Conservation (phyloP, 1,284 basidiomycete genomes). For the Fomitopsis betulina region DNA sequence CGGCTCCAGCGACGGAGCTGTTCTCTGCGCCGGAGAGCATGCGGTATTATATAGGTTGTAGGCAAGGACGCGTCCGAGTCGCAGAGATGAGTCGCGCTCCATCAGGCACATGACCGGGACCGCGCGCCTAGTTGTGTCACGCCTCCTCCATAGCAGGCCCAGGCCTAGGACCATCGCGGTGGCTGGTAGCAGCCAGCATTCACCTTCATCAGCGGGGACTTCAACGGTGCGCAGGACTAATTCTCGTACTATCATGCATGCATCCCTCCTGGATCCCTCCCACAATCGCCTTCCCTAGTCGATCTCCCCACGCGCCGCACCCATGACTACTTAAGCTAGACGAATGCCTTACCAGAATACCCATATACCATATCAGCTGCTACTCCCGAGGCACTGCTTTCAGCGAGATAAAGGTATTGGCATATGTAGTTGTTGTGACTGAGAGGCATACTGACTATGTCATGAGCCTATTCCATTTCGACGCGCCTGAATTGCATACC, state of each 20-base stretch:
- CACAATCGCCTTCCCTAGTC: background rate
- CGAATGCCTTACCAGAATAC: too few species aligned
- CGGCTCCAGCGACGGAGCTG: conserved; percentile 13
- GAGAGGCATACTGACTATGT: background rate
- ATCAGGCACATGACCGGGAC: conserved; percentile 1
- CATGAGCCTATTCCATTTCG: background rate
- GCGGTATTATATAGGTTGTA: too few species aligned
- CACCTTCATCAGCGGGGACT: too few species aligned
- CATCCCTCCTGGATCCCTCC: too few species aligned
- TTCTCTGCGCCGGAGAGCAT: conserved; percentile 2
- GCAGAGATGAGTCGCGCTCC: background rate
- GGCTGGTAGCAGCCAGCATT: too few species aligned
- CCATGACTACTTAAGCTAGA: background rate
- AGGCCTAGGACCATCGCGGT: too few species aligned
- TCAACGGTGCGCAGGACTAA: too few species aligned
- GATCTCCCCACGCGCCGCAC: background rate
- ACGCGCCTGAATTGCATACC: background rate
- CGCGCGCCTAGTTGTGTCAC: background rate
- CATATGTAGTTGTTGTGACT: too few species aligned
- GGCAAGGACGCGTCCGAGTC: background rate
- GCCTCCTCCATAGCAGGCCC: too few species aligned
- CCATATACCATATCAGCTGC: too few species aligned
- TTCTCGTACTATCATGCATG: background rate
- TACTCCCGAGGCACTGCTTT: too few species aligned
- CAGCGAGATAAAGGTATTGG: too few species aligned